Percentiles rank a stretch among this genome's conserved stretches.
Conservation (phyloP, 1,139 yeast genomes). For the Taphrina communis region DNA sequence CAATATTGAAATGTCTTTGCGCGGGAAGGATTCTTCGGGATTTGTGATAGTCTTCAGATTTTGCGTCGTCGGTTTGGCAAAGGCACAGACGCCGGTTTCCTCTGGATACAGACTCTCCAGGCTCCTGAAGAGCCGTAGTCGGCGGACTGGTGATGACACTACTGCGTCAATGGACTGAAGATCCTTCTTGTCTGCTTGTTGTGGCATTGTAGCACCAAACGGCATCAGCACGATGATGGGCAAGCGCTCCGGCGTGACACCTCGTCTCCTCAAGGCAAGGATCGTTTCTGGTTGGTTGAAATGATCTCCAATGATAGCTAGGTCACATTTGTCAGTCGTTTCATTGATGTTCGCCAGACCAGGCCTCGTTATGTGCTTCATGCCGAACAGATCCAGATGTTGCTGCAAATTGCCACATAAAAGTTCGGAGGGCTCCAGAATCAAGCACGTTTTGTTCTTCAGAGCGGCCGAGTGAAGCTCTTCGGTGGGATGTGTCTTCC, state of each 20-base stretch:
- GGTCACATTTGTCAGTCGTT: conserved; percentile 14
- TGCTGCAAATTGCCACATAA: neutral
- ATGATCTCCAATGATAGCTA: conserved; percentile 33
- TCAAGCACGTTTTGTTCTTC: conserved; percentile 16
- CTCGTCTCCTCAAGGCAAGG: conserved; percentile 7
- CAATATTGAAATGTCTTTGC: conserved; percentile 27
- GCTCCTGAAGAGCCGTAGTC: conserved; percentile 15
- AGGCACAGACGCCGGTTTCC: conserved; percentile 11
- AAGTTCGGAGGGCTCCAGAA: conserved; percentile 22
- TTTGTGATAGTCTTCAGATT: conserved; percentile 17
- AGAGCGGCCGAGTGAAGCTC: neutral
- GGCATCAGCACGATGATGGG: conserved; percentile 37
- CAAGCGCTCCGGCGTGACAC: conserved; percentile 16
- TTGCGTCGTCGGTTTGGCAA: conserved; percentile 10
- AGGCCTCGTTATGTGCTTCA: conserved; percentile 4
- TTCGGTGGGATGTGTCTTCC: conserved; percentile 13
- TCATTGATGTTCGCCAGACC: neutral
- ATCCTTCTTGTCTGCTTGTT: conserved; percentile 20
- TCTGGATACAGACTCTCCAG: conserved; percentile 22
- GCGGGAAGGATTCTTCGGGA: conserved; percentile 23
- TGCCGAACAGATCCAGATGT: conserved; percentile 26
- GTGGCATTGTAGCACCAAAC: conserved; percentile 37
- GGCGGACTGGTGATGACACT: conserved; percentile 29
- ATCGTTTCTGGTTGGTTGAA: conserved; percentile 40
- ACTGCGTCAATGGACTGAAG: conserved; percentile 32